A percentile compares a stretch with the other conserved stretches of the same genome.
Evolutionary conservation across 2,329 filamentous ascomycete genomes (phyloP).

Genomic region (Aspergillus japonicus): DNA sequence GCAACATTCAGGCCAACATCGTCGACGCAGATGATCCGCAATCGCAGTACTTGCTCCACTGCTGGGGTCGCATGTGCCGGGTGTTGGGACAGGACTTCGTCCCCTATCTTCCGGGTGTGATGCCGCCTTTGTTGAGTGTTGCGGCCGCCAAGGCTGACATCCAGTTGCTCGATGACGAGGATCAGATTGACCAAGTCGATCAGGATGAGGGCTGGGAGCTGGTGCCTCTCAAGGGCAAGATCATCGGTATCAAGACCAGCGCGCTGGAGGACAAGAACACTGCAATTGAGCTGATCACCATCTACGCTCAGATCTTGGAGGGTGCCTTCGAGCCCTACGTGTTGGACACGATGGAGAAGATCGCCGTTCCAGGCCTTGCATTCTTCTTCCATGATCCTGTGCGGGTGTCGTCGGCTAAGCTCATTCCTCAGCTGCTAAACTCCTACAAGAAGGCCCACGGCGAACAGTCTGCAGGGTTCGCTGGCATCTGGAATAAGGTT

Average conservation of each 20-base stretch:
- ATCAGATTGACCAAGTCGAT: conserved; percentile 87
- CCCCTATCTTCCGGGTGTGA: conserved; percentile 87
- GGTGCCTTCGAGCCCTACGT: conserved; percentile 90
- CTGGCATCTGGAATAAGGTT: conserved; percentile 78
- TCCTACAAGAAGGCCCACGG: conserved; percentile 93
- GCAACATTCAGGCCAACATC: conserved; percentile 80
- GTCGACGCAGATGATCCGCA: conserved; percentile 92
- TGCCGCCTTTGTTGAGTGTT: conserved; percentile 87
- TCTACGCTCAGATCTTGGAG: conserved; percentile 96
- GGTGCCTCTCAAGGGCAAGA: conserved; percentile 93
- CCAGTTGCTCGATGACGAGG: conserved; percentile 90
- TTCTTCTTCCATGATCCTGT: conserved; percentile 99
- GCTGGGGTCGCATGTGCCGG: conserved; percentile 98
- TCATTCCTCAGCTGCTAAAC: conserved; percentile 88
- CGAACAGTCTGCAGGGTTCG: conserved; percentile 72
- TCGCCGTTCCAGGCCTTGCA: conserved; percentile 85
- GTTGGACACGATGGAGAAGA: conserved; percentile 90
- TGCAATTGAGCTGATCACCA: conserved; percentile 96
- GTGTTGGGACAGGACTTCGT: conserved; percentile 88
- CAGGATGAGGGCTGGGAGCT: conserved; percentile 97
- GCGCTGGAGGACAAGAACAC: conserved; percentile 98
- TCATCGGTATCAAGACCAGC: conserved; percentile 97
- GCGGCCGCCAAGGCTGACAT: conserved; percentile 96
- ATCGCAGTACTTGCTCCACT: conserved; percentile 95
- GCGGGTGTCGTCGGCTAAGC: conserved; percentile 88